Percentiles rank a stretch among this genome's conserved stretches.
phyloP scores from a whole-genome alignment of 2,329 filamentous ascomycete species.

The Zalaria sp. region DNA sequence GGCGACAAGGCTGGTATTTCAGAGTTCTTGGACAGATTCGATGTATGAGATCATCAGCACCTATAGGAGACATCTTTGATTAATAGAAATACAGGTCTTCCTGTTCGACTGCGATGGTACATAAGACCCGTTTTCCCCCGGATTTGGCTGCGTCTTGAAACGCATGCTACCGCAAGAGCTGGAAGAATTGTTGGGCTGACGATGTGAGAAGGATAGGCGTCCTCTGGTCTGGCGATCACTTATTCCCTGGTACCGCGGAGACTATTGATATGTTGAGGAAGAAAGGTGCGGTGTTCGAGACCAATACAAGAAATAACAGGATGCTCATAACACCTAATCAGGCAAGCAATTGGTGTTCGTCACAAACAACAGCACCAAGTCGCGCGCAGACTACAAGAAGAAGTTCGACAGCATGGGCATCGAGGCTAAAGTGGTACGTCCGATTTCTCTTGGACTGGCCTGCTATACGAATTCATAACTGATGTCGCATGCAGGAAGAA shows the following conservation, averaged over 20 bases:
- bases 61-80: slow-evolving; percentile 9
- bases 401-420: slow-evolving; percentile 78
- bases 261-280: slow-evolving; percentile 71
- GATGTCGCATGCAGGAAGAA: slow-evolving; percentile 48
- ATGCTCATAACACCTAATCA: slow-evolving; percentile 19
- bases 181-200: slow-evolving; percentile 14
- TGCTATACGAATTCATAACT: background rate
- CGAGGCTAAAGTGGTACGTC: slow-evolving; percentile 48
- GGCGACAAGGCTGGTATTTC: slow-evolving; percentile 65
- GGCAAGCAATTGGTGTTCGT: slow-evolving; percentile 92
- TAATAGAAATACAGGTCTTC: slow-evolving; percentile 49
- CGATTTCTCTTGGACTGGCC: background rate
- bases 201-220: slow-evolving; percentile 54
- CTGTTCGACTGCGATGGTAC: slow-evolving; percentile 94
- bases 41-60: slow-evolving; percentile 41
- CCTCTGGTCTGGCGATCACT: slow-evolving; percentile 86
- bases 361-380: slow-evolving; percentile 98
- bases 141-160: too few species aligned
- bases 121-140: background rate
- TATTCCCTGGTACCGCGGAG: slow-evolving; percentile 75
- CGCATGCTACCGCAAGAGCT: background rate
- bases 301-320: background rate
- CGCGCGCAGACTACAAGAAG: slow-evolving; percentile 78
- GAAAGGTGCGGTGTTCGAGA: slow-evolving; percentile 45
- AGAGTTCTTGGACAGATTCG: slow-evolving; percentile 78